Evolutionary conservation across 305 asterid genomes (phyloP).

Genomic region (Nicotiana rustica): DNA sequence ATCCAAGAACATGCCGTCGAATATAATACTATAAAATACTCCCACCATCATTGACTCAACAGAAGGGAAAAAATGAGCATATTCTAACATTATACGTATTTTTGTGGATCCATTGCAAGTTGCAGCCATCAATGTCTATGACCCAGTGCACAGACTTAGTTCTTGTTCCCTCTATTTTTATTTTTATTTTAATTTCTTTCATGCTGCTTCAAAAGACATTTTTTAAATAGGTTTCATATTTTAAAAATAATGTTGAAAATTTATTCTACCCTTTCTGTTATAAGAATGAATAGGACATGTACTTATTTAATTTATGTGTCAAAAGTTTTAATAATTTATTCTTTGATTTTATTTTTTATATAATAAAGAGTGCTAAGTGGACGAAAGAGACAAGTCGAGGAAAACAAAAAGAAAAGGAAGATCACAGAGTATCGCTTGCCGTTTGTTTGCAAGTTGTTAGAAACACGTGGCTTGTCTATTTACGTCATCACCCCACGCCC

Average conservation of each 20-base stretch:
- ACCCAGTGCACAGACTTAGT: neutral
- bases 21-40: no score
- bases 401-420: neutral
- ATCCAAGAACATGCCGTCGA: neutral
- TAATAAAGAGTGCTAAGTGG: neutral
- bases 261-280: neutral
- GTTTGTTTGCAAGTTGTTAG: constrained; percentile 11
- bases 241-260: neutral
- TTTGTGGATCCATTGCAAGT: neutral
- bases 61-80: neutral
- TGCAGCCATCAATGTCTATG: constrained; percentile 2
- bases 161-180: neutral
- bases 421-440: neutral
- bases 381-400: neutral
- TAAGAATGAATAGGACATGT: neutral
- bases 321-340: neutral
- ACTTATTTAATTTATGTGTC: neutral
- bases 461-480: neutral
- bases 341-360: no score
- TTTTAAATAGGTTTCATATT: neutral
- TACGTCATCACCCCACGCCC: constrained; percentile 23
- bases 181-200: no score
- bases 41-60: constrained; percentile 28
- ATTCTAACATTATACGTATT: neutral
- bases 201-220: no score